Evolutionary conservation across 2,329 filamentous ascomycete species (phyloP).

Genomic region (Trichophyton benhamiae): DNA sequence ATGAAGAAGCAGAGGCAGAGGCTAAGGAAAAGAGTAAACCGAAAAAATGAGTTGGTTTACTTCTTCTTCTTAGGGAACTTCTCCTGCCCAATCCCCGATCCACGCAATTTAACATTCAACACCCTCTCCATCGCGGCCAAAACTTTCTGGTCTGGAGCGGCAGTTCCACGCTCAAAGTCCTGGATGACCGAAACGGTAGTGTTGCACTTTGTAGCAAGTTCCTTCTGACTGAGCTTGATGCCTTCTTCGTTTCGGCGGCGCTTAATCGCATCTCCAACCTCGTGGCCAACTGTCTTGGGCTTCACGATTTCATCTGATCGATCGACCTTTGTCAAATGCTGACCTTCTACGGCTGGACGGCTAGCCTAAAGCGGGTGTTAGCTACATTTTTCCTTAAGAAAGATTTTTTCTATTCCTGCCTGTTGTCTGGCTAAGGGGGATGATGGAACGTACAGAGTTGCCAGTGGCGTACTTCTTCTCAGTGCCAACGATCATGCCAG

Average conservation of each 20-base stretch:
- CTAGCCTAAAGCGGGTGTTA: constrained; percentile 5
- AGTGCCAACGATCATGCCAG: constrained; percentile 61
- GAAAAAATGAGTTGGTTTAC: not conserved
- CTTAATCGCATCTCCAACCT: constrained; percentile 72
- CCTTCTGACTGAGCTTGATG: constrained; percentile 94
- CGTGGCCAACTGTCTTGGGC: constrained; percentile 75
- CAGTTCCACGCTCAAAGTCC: constrained; percentile 73
- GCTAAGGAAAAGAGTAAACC: not conserved
- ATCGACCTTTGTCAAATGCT: constrained; percentile 96
- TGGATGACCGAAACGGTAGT: constrained; percentile 67
- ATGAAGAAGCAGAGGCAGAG: not conserved
- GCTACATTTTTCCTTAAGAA: not conserved
- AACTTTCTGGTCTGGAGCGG: constrained; percentile 71
- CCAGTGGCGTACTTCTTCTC: constrained; percentile 82
- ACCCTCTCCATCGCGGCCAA: constrained; percentile 66
- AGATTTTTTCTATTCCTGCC: not conserved
- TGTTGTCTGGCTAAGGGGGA: not conserved
- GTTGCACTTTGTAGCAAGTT: constrained; percentile 76
- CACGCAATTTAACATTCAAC: constrained; percentile 78
- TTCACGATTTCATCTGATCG: constrained; percentile 95
- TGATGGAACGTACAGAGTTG: constrained; percentile 56
- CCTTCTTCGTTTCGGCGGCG: constrained; percentile 66
- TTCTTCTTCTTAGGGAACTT: constrained; percentile 69
- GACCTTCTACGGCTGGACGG: constrained; percentile 56
- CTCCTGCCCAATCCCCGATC: constrained; percentile 71